These are phyloP conservation scores for Passalora sequoiae DNA, from an alignment of 2,329 filamentous ascomycete genomes.

Conservation along the genomic window DNA sequence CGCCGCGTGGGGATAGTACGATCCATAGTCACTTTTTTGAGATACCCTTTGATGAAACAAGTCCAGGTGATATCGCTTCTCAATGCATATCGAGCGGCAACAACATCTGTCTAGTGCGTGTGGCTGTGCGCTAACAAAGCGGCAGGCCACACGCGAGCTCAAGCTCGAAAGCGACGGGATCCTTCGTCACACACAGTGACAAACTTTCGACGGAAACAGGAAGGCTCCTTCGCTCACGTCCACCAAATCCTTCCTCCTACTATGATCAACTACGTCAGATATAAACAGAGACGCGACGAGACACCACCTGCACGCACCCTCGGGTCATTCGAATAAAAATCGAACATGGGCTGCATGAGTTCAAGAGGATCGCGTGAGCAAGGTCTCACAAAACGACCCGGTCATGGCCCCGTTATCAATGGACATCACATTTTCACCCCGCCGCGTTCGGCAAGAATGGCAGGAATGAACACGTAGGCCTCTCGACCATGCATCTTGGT, in stretches of 20 bases:
- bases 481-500: no score
- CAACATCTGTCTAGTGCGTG: no score
- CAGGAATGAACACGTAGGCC: background rate
- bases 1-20: slow-evolving; percentile 9
- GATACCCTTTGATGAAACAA: no score
- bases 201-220: background rate
- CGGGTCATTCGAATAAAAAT: no score
- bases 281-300: no score
- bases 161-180: no score
- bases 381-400: slow-evolving; percentile 2
- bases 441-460: slow-evolving; percentile 1
- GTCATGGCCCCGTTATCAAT: slow-evolving; percentile 3
- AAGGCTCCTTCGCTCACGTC: background rate
- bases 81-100: no score
- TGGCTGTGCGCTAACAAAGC: background rate
- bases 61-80: no score
- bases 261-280: background rate
- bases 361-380: slow-evolving; percentile 1
- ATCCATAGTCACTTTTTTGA: background rate
- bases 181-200: no score
- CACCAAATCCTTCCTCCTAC: no score
- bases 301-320: no score
- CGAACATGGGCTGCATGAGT: slow-evolving; percentile 3
- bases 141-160: no score
- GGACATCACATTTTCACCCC: slow-evolving; percentile 8